Conservation (phyloP, 805 yeast genomes). For the Alloascoidea africana region DNA sequence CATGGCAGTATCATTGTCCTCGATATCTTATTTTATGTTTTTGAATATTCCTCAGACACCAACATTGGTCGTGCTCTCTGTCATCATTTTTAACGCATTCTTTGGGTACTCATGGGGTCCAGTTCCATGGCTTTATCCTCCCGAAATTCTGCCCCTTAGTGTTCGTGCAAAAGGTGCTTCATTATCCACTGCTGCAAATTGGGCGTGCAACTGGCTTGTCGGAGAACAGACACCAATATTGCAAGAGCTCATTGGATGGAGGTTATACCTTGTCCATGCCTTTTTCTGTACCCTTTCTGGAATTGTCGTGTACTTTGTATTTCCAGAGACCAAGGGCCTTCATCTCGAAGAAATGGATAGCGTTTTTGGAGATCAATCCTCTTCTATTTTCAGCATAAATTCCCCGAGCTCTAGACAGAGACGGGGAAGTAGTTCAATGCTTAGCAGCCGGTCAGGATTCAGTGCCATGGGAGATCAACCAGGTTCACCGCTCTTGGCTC, state of each 20-base stretch:
- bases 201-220: constrained; percentile 86
- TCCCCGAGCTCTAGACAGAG: background rate
- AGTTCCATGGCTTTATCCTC: constrained; percentile 78
- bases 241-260: constrained; percentile 65
- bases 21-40: constrained; percentile 48
- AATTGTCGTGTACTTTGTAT: constrained; percentile 51
- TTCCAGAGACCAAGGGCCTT: constrained; percentile 87
- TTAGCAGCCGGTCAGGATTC: background rate
- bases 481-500: constrained; percentile 11
- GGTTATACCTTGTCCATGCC: constrained; percentile 71
- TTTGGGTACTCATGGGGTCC: constrained; percentile 95
- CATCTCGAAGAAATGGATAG: constrained; percentile 86
- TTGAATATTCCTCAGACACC: constrained; percentile 42
- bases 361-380: constrained; percentile 55
- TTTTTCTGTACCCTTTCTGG: constrained; percentile 61
- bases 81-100: constrained; percentile 60
- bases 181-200: constrained; percentile 78
- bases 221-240: constrained; percentile 86
- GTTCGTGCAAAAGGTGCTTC: constrained; percentile 88
- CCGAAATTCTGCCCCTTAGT: constrained; percentile 72
- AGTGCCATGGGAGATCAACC: background rate
- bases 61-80: constrained; percentile 56
- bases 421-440: background rate
- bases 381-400: background rate
- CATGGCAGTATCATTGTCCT: constrained; percentile 59